These are phyloP conservation scores for Metschnikowia koreensis DNA, from an alignment of 805 yeast genomes.

Conservation along the genomic window DNA sequence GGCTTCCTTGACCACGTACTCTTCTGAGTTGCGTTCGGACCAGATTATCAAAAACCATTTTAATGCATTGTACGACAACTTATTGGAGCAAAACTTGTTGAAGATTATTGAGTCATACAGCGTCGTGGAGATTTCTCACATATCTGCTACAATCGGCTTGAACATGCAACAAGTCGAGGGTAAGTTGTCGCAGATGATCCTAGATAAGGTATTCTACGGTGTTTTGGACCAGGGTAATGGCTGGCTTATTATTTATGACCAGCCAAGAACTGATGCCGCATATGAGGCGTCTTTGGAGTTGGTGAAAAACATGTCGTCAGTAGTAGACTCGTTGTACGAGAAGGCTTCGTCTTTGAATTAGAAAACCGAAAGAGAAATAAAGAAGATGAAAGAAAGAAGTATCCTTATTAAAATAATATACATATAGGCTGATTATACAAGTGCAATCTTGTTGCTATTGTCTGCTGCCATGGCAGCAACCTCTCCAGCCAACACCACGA, in stretches of 20 bases:
- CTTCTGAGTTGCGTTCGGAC: conserved; percentile 77
- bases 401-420: conserved; percentile 5
- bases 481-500: conserved; percentile 51
- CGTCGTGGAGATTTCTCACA: conserved; percentile 88
- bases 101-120: conserved; percentile 96
- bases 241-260: conserved; percentile 88
- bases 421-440: conserved; percentile 16
- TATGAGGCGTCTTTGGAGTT: conserved; percentile 86
- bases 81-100: conserved; percentile 87
- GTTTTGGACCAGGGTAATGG: conserved; percentile 98
- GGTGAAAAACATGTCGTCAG: conserved; percentile 80
- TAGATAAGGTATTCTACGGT: conserved; percentile 93
- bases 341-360: conserved; percentile 84
- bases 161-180: conserved; percentile 89
- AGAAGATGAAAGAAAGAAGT: conserved; percentile 3
- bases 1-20: conserved; percentile 68
- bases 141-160: conserved; percentile 84
- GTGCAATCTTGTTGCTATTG: conserved; percentile 46
- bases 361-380: conserved; percentile 3
- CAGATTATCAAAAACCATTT: conserved; percentile 88
- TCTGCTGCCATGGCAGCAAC: conserved; percentile 53
- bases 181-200: conserved; percentile 91
- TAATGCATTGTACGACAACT: conserved; percentile 86
- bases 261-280: conserved; percentile 83
- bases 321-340: conserved; percentile 88